Percentiles rank a stretch among this genome's conserved stretches.
Conservation (phyloP, 495 filamentous ascomycete genomes). For the Annulohypoxylon maeteangense region DNA sequence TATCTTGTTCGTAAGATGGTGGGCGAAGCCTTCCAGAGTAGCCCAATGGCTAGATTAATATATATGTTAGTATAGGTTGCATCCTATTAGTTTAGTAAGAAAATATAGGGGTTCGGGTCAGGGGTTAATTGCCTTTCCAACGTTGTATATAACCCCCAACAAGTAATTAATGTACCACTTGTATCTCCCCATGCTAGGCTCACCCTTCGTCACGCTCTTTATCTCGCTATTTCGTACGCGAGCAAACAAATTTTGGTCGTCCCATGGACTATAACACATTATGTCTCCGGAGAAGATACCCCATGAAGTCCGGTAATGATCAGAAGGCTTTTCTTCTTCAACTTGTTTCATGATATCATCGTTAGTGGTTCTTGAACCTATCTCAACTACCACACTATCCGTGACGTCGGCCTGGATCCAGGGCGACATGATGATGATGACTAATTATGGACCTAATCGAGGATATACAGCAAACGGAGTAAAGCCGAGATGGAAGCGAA, state of each 20-base stretch:
- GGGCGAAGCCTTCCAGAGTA: background rate
- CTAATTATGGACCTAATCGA: background rate
- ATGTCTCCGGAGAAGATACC: background rate
- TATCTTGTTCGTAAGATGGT: background rate
- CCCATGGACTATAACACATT: conserved; percentile 18
- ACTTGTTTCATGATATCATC: background rate
- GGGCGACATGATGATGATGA: background rate
- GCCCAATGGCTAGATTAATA: background rate
- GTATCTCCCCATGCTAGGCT: background rate
- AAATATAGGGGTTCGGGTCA: background rate
- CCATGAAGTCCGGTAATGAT: background rate
- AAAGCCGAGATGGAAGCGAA: background rate
- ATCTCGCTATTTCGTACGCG: background rate
- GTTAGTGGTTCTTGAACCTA: background rate
- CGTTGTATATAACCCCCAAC: background rate
- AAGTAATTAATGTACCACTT: background rate
- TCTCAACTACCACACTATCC: background rate
- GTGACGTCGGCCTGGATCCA: background rate
- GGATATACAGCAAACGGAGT: background rate
- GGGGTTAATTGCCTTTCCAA: conserved; percentile 1
- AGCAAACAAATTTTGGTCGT: background rate
- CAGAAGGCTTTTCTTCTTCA: background rate
- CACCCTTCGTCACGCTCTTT: too few species aligned
- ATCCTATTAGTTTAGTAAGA: background rate
- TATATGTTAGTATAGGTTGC: background rate